These are phyloP conservation scores for Casuarina glauca DNA, from an alignment of 306 rosid genomes.

Conservation along the genomic window DNA sequence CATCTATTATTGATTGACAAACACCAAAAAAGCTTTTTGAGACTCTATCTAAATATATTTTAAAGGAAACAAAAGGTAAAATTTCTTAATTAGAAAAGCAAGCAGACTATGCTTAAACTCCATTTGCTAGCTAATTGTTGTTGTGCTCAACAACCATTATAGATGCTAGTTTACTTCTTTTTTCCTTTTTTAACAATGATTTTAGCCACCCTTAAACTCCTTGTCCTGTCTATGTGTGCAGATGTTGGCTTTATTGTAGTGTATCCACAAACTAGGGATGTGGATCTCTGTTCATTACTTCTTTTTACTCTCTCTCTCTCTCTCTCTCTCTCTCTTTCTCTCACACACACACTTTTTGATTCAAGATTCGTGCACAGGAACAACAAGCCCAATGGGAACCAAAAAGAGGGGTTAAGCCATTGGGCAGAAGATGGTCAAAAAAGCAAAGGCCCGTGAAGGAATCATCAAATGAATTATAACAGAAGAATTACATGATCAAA, in stretches of 20 bases:
- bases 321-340: neutral
- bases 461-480: neutral
- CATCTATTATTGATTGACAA: constrained; percentile 90
- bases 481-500: neutral
- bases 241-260: constrained; percentile 7
- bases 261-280: constrained; percentile 3
- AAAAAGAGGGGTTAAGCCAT: too few species aligned
- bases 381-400: too few species aligned
- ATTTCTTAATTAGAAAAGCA: constrained; percentile 15
- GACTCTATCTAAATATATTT: constrained; percentile 52
- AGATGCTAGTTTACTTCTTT: constrained; percentile 9
- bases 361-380: neutral
- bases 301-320: neutral
- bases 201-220: constrained; percentile 3
- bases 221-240: constrained; percentile 10
- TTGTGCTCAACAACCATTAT: constrained; percentile 7
- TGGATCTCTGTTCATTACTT: neutral
- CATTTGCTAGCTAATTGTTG: constrained; percentile 4
- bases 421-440: too few species aligned
- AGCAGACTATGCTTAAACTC: constrained; percentile 21
- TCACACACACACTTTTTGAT: neutral
- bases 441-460: neutral
- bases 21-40: constrained; percentile 76
- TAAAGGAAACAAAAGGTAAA: constrained; percentile 71
- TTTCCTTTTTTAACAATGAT: neutral